Evolutionary conservation across 495 filamentous ascomycete species (phyloP), one percentile per base, ranked within the genome.

Genomic region (Cercophora newfieldiana): DNA sequence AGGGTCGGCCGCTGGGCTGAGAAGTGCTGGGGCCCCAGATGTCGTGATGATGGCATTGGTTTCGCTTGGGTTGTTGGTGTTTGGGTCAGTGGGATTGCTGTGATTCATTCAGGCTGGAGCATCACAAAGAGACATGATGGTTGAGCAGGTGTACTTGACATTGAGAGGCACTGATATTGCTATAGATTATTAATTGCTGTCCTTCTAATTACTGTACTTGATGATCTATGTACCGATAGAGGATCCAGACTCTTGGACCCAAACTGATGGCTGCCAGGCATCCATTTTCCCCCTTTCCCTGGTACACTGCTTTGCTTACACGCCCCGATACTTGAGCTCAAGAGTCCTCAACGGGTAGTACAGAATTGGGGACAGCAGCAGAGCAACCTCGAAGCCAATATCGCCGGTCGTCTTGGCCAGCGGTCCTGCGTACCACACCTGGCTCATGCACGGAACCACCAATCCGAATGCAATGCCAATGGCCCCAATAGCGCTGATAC

Each of bases 361-460:
- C 31, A 83, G 69, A 55, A 80, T n/a, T 1, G 73, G 73, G 28
- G 78, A 78, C 18, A 83, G 64, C 0, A 72, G 78, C 53, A 85
- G 77, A 0, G 81, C 83, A 50, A 83, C 62, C 72, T 86, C 83
- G 59, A 85, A 84, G 18, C 82, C 83, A 64, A 86, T 78, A 69
- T 86, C 83, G 1, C 83, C 83, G 16, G 83, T 79, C 28, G 65
- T 76, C 72, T 77, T 64, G 8, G 82, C 82, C 61, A 85, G 79
- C 0, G 82, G 81, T 0, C 83, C 83, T 8, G 75, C 76, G 61
- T 79, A 85, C 82, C 82, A 84, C 18, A 76, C 77, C 69, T 83
- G 81, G 7, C 71, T 75, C 81, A 85, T 83, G 53, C 78, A 79
- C 6, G 80, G 81, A 18, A 85, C 74, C 19, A 82, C 78, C 28